phyloP scores from a whole-genome alignment of 176 grass and related monocot genomes.

The Puccinellia tenuiflora region DNA sequence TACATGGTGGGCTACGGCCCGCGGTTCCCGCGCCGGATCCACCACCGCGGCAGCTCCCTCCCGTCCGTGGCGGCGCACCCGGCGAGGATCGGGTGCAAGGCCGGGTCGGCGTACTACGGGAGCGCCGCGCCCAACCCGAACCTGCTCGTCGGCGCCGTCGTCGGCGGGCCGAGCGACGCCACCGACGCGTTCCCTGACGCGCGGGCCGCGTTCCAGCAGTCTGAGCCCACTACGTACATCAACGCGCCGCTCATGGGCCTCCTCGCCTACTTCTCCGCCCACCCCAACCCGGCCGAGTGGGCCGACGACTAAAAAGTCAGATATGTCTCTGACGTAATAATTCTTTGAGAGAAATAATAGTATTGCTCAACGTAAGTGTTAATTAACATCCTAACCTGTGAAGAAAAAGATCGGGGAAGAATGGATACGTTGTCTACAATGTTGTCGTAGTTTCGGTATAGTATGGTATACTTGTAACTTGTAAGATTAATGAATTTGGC shows the following conservation, averaged over 20 bases:
- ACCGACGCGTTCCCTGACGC: constrained; percentile 49
- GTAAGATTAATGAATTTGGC: neutral
- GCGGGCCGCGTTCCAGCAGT: constrained; percentile 50
- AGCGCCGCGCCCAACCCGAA: constrained; percentile 50
- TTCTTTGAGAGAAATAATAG: no score
- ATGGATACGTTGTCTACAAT: neutral
- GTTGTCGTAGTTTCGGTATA: neutral
- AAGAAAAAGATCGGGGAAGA: neutral
- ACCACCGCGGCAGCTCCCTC: constrained; percentile 60
- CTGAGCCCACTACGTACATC: constrained; percentile 76
- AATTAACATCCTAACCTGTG: constrained; percentile 7
- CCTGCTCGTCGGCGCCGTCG: constrained; percentile 46
- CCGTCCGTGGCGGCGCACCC: constrained; percentile 34
- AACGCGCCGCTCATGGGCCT: constrained; percentile 61
- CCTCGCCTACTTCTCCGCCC: constrained; percentile 48
- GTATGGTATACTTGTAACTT: neutral
- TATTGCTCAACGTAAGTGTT: neutral
- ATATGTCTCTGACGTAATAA: no score
- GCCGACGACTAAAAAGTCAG: constrained; percentile 26
- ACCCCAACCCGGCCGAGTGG: constrained; percentile 36
- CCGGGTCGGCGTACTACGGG: constrained; percentile 39
- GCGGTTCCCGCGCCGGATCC: constrained; percentile 43
- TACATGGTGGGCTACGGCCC: constrained; percentile 71
- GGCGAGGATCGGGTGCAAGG: constrained; percentile 29
- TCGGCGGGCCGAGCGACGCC: constrained; percentile 47